These are phyloP conservation scores for Filobasidium floriforme DNA, from an alignment of 768 basidiomycete species.

Conservation along the genomic window DNA sequence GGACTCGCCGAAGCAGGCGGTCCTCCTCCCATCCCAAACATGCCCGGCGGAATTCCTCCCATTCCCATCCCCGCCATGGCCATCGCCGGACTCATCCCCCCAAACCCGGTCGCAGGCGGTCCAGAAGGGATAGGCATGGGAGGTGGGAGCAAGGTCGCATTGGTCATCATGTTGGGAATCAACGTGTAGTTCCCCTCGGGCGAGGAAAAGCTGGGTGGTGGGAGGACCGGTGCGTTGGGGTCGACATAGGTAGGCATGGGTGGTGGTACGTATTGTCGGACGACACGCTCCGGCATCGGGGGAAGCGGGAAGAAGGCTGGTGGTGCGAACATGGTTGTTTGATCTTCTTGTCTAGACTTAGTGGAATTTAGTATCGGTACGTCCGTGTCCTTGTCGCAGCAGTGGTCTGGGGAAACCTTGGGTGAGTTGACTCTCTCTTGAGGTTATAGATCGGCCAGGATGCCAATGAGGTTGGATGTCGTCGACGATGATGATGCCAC, in stretches of 20 bases:
- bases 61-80: constrained; percentile 32
- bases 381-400: no score
- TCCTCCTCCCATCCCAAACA: constrained; percentile 15
- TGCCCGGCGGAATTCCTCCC: constrained; percentile 25
- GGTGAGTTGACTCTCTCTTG: no score
- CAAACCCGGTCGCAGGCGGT: constrained; percentile 14
- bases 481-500: no score
- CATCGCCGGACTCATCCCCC: constrained; percentile 13
- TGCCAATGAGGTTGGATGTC: no score
- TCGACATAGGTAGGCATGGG: constrained; percentile 32
- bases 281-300: constrained; percentile 13
- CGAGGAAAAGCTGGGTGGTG: constrained; percentile 34
- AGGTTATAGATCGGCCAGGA: no score
- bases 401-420: no score
- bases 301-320: constrained; percentile 5
- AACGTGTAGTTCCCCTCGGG: constrained; percentile 38
- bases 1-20: constrained; percentile 26
- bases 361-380: no score
- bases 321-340: constrained; percentile 1
- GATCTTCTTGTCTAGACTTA: no score
- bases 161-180: constrained; percentile 28
- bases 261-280: constrained; percentile 40
- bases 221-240: constrained; percentile 36
- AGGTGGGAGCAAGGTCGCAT: constrained; percentile 27
- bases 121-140: constrained; percentile 26